phyloP scores from a whole-genome alignment of 352 stramenopile species.

The Phytophthora rubi region DNA sequence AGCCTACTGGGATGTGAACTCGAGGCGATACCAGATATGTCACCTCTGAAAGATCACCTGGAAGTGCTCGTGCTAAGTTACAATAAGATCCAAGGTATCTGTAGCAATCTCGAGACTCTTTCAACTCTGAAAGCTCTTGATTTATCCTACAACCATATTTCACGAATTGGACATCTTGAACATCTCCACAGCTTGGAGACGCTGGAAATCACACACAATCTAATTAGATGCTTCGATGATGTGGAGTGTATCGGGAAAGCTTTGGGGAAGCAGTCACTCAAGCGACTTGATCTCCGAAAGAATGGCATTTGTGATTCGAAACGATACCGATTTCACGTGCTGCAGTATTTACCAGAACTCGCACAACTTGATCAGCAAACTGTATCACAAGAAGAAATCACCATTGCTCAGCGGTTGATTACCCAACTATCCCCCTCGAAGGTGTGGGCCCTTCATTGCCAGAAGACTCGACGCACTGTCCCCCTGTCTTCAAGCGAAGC shows the following conservation, averaged over 20 bases:
- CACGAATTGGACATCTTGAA: conserved; percentile 51
- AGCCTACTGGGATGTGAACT: conserved; percentile 63
- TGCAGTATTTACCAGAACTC: conserved; percentile 56
- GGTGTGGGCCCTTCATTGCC: conserved; percentile 47
- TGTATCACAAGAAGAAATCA: conserved; percentile 50
- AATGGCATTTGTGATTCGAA: conserved; percentile 72
- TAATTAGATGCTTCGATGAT: conserved; percentile 64
- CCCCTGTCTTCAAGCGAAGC: conserved; percentile 14
- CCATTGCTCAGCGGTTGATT: conserved; percentile 44
- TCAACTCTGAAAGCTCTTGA: conserved; percentile 58
- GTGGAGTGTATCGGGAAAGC: conserved; percentile 43
- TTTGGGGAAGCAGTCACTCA: conserved; percentile 33
- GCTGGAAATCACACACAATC: conserved; percentile 72
- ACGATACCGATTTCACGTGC: conserved; percentile 69
- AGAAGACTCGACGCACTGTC: conserved; percentile 29
- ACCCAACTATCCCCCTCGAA: conserved; percentile 54
- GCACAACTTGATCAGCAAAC: conserved; percentile 57
- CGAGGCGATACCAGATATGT: conserved; percentile 55
- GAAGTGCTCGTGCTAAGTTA: conserved; percentile 76
- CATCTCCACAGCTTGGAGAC: conserved; percentile 39
- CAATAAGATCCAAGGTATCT: conserved; percentile 64
- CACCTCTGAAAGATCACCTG: conserved; percentile 42
- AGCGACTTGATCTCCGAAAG: conserved; percentile 67
- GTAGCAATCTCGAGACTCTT: conserved; percentile 39
- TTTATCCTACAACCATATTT: conserved; percentile 73